These are phyloP conservation scores for Kalmanozyma brasiliensis DNA, from an alignment of 1,284 basidiomycete genomes.

Conservation along the genomic window DNA sequence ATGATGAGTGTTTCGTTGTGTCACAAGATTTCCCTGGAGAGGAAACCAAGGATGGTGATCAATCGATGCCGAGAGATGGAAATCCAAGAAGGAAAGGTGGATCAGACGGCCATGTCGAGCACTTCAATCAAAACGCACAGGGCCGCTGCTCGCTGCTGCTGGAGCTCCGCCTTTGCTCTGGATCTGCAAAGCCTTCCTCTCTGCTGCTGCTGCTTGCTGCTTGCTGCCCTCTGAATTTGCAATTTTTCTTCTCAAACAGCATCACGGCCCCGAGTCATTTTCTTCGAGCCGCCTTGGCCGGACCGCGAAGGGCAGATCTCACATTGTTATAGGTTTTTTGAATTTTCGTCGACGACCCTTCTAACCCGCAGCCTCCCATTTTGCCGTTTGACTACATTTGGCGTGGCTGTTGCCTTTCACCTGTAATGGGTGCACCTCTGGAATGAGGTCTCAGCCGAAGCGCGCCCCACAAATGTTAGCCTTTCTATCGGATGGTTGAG, in stretches of 20 bases:
- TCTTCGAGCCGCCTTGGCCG: too few species aligned
- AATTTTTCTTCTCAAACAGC: slow-evolving; percentile 19
- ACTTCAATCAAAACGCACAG: too few species aligned
- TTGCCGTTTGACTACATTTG: too few species aligned
- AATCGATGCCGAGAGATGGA: slow-evolving; percentile 58
- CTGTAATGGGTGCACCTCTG: slow-evolving; percentile 52
- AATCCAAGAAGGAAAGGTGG: slow-evolving; percentile 29
- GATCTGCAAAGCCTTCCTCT: slow-evolving; percentile 1
- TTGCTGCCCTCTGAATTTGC: slow-evolving; percentile 16
- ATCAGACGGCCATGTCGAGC: slow-evolving; percentile 8
- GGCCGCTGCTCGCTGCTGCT: background rate
- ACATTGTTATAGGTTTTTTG: background rate
- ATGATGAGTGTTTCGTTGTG: too few species aligned
- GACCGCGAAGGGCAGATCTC: too few species aligned
- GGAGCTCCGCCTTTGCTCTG: slow-evolving; percentile 1
- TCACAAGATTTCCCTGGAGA: slow-evolving; percentile 25
- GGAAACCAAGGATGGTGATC: slow-evolving; percentile 51
- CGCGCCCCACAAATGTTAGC: slow-evolving; percentile 55
- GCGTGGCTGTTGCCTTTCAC: background rate
- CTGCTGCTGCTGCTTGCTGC: slow-evolving; percentile 1
- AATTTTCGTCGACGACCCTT: background rate
- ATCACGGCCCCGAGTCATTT: slow-evolving; percentile 28
- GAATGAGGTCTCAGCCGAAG: slow-evolving; percentile 53
- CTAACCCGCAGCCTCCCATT: slow-evolving; percentile 2
- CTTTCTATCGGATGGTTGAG: slow-evolving; percentile 56